Percentiles rank a stretch among this genome's conserved stretches.
Evolutionary conservation across 345 rosid species (phyloP).

Genomic region (Acer saccharum): DNA sequence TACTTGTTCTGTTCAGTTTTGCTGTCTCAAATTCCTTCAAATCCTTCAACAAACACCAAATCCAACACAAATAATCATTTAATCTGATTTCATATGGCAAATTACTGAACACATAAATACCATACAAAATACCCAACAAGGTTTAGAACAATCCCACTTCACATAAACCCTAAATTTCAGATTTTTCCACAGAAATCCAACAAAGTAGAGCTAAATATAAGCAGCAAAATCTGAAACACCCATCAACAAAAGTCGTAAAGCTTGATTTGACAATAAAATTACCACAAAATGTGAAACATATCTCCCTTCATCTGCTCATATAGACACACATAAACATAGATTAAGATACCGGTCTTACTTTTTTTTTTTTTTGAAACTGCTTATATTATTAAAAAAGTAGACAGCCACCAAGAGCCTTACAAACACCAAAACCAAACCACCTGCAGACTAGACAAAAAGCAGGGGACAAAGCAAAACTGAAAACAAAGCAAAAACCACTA

Average conservation of each 20-base stretch:
- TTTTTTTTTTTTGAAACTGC: too few species aligned
- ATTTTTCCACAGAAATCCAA: constrained; percentile 16
- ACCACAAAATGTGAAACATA: constrained; percentile 14
- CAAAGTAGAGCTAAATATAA: constrained; percentile 9
- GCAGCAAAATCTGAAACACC: background rate
- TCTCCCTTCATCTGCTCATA: background rate
- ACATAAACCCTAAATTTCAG: constrained; percentile 33
- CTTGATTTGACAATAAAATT: constrained; percentile 16
- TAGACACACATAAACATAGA: background rate
- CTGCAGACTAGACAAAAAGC: too few species aligned
- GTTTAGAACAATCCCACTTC: constrained; percentile 18
- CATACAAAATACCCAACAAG: background rate
- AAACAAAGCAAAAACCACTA: too few species aligned
- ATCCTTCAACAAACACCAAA: too few species aligned
- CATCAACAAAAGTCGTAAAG: background rate
- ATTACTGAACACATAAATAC: background rate
- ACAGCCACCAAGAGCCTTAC: too few species aligned
- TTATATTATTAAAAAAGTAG: too few species aligned
- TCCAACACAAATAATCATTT: too few species aligned
- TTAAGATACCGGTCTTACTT: constrained; percentile 16
- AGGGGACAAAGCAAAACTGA: too few species aligned
- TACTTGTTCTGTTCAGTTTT: background rate
- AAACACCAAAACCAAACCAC: too few species aligned
- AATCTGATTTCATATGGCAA: too few species aligned
- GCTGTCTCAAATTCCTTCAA: background rate